A percentile compares a stretch with the other conserved stretches of the same genome.
These are phyloP conservation scores for Entomortierella lignicola DNA, from an alignment of 192 early-diverging fungal genomes.

Conservation along the genomic window DNA sequence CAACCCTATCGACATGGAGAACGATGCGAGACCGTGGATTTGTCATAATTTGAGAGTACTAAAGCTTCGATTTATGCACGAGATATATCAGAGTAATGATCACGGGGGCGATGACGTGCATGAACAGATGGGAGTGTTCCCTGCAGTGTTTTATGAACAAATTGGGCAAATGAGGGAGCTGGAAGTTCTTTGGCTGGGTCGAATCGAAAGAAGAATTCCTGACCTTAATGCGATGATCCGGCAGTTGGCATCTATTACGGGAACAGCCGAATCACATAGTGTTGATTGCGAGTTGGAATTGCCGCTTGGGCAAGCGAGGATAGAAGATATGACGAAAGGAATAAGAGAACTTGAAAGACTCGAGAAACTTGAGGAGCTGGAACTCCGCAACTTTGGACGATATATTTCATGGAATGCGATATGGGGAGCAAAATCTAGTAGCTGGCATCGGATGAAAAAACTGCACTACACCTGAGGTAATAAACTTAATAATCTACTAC, in stretches of 20 bases:
- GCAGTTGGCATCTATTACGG: no score
- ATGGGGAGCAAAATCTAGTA: background rate
- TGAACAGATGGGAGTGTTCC: background rate
- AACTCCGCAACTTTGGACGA: background rate
- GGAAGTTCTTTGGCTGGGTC: slow-evolving; percentile 7
- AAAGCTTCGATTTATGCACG: background rate
- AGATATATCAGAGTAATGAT: background rate
- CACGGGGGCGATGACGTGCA: background rate
- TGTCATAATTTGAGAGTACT: slow-evolving; percentile 2
- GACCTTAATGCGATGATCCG: no score
- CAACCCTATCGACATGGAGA: background rate
- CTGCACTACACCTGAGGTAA: no score
- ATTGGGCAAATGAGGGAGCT: background rate
- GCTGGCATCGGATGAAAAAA: background rate
- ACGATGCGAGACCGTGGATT: background rate
- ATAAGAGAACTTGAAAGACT: background rate
- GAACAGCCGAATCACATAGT: background rate
- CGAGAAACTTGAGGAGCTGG: background rate
- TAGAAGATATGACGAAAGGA: background rate
- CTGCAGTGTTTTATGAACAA: background rate
- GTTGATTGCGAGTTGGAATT: background rate
- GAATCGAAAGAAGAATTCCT: background rate
- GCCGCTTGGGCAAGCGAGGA: background rate
- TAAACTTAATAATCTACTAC: no score
- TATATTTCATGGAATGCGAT: background rate